phyloP scores from a whole-genome alignment of 1,284 basidiomycete species.

The Irpex sp. region DNA sequence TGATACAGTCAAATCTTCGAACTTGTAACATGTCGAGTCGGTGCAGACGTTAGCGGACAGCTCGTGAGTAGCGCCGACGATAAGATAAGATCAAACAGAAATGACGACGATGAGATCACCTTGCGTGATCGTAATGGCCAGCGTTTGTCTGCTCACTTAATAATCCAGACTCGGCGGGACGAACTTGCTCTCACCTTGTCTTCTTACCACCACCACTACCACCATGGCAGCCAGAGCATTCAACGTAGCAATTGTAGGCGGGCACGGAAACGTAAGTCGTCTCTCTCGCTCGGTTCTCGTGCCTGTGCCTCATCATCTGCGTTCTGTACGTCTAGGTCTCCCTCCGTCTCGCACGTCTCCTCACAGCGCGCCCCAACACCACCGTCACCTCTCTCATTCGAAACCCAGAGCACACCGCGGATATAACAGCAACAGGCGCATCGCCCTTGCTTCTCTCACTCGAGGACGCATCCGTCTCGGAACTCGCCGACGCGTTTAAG shows the following conservation, averaged over 20 bases:
- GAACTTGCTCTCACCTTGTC: not conserved
- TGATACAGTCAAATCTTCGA: too few relatives aligned
- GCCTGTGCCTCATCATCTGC: too few relatives aligned
- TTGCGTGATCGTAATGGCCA: not conserved
- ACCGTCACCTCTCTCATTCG: conserved; percentile 56
- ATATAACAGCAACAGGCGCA: conserved; percentile 39
- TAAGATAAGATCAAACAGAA: too few relatives aligned
- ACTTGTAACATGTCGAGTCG: too few relatives aligned
- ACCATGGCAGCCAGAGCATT: not conserved
- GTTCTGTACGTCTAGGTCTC: conserved; percentile 36
- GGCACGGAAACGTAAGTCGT: conserved; percentile 41
- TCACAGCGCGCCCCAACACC: conserved; percentile 33
- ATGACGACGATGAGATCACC: too few relatives aligned
- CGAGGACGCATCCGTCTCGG: conserved; percentile 42
- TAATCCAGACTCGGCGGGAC: too few relatives aligned
- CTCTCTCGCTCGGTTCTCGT: not conserved
- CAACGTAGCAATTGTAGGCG: conserved; percentile 41
- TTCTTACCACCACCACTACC: not conserved
- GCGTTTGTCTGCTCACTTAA: not conserved
- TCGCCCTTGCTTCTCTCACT: conserved; percentile 55
- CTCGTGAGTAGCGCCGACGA: too few relatives aligned
- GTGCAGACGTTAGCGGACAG: too few relatives aligned
- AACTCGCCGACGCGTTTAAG: conserved; percentile 48
- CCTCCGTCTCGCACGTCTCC: conserved; percentile 46
- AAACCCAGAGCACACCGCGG: conserved; percentile 37